phyloP scores from a whole-genome alignment of 139 green algal genomes.

The Asterochloris erici region DNA sequence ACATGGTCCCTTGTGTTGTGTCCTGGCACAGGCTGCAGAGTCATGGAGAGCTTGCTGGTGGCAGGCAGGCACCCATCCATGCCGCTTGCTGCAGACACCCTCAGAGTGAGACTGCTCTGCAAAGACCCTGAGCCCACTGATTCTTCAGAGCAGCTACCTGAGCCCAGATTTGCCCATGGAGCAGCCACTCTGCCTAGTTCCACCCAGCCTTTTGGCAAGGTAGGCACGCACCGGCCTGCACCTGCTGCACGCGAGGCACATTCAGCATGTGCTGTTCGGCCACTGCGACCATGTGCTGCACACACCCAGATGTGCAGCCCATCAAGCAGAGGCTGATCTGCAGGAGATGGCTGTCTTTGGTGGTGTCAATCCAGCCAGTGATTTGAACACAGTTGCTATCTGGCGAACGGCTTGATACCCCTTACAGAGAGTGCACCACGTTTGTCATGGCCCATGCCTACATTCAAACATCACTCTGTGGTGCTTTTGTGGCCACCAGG shows the following conservation, averaged over 20 bases:
- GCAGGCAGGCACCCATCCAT: not conserved
- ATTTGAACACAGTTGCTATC: constrained; percentile 42
- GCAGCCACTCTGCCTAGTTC: constrained; percentile 13
- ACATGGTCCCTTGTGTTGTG: not conserved
- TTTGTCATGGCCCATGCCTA: not conserved
- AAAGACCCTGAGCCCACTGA: constrained; percentile 3
- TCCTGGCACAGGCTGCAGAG: no score
- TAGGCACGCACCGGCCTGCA: constrained; percentile 12
- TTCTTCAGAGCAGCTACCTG: constrained; percentile 1
- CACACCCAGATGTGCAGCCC: not conserved
- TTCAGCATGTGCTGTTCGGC: not conserved
- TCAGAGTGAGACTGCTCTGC: constrained; percentile 13
- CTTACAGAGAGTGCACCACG: no score
- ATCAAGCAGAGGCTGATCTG: not conserved
- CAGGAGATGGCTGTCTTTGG: constrained; percentile 53
- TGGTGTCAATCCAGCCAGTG: constrained; percentile 50
- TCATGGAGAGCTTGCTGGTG: not conserved
- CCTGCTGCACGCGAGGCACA: constrained; percentile 8
- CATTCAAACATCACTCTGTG: not conserved
- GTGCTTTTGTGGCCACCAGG: constrained; percentile 46
- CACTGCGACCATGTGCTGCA: no score
- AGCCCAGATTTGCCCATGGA: constrained; percentile 17
- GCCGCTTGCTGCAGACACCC: not conserved
- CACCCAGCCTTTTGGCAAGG: constrained; percentile 8
- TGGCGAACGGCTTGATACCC: not conserved